Percentiles rank a stretch among this genome's conserved stretches.
phyloP scores from a whole-genome alignment of 2,329 filamentous ascomycete species.

The Chlorencoelia australis region DNA sequence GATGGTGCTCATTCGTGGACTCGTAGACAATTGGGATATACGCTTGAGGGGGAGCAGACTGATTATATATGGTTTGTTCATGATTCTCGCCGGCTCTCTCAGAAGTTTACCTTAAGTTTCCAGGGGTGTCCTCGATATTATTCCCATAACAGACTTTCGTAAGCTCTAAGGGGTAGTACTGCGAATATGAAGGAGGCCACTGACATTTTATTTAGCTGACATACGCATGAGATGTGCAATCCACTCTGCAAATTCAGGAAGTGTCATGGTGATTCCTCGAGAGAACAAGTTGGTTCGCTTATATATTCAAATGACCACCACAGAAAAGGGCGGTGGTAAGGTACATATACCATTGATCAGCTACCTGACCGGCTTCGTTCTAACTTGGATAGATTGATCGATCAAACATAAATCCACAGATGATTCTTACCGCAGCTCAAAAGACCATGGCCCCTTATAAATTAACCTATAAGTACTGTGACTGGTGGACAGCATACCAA shows the following conservation, averaged over 20 bases:
- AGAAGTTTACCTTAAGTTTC: slow-evolving; percentile 5
- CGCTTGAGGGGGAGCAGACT: slow-evolving; percentile 48
- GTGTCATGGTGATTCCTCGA: slow-evolving; percentile 50
- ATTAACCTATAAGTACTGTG: slow-evolving; percentile 52
- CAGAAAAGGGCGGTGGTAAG: slow-evolving; percentile 32
- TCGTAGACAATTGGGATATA: slow-evolving; percentile 39
- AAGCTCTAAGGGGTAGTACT: slow-evolving; percentile 3
- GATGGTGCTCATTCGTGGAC: slow-evolving; percentile 44
- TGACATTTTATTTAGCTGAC: slow-evolving; percentile 50
- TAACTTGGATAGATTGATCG: slow-evolving; percentile 35
- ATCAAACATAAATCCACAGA: slow-evolving; percentile 51
- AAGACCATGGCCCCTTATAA: slow-evolving; percentile 58
- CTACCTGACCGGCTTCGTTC: too few species aligned
- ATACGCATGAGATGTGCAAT: slow-evolving; percentile 48
- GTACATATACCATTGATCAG: too few species aligned
- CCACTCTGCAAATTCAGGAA: slow-evolving; percentile 41
- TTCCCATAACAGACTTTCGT: slow-evolving; percentile 34
- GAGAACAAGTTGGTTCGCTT: slow-evolving; percentile 47
- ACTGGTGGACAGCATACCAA: slow-evolving; percentile 50
- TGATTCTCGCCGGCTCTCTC: slow-evolving; percentile 37
- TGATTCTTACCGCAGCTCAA: slow-evolving; percentile 52
- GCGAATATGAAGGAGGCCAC: slow-evolving; percentile 35
- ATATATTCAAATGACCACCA: slow-evolving; percentile 50
- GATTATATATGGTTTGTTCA: slow-evolving; percentile 47
- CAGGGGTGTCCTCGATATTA: slow-evolving; percentile 40